phyloP scores from a whole-genome alignment of 192 early-diverging fungal species.

The Coemansia sp. region DNA sequence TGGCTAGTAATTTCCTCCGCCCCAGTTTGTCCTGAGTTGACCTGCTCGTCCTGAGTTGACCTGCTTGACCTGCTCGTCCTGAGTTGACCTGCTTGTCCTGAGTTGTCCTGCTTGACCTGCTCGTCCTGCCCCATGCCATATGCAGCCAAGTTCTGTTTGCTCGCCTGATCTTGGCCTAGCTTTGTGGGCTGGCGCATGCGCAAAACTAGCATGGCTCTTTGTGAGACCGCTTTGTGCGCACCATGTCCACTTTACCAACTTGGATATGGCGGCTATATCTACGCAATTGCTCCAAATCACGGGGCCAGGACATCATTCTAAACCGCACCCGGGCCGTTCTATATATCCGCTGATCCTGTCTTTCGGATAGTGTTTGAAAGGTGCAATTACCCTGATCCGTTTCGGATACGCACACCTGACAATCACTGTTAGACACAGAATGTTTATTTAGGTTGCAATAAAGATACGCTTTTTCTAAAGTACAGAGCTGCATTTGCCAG shows the following conservation, averaged over 20 bases:
- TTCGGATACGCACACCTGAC: slow-evolving; percentile 3
- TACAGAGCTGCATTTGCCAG: background rate
- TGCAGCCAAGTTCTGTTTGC: background rate
- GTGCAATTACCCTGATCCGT: slow-evolving; percentile 4
- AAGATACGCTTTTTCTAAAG: background rate
- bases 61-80: too few relatives aligned
- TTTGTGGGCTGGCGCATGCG: background rate
- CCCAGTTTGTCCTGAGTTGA: background rate
- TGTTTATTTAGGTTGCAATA: background rate
- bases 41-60: too few relatives aligned
- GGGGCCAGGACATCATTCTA: background rate
- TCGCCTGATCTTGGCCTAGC: background rate
- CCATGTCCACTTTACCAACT: background rate
- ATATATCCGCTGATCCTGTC: slow-evolving; percentile 4
- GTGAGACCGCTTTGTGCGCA: background rate
- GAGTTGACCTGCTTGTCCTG: too few relatives aligned
- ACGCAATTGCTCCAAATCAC: background rate
- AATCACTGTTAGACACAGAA: background rate
- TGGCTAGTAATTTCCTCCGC: background rate
- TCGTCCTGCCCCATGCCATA: too few relatives aligned
- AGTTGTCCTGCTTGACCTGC: too few relatives aligned
- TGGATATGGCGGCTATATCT: background rate
- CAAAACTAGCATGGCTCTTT: background rate
- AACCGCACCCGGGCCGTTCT: background rate
- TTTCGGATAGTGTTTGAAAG: slow-evolving; percentile 3